These are phyloP conservation scores for Oenanthe javanica DNA, from an alignment of 140 eudicot genomes.

Conservation along the genomic window DNA sequence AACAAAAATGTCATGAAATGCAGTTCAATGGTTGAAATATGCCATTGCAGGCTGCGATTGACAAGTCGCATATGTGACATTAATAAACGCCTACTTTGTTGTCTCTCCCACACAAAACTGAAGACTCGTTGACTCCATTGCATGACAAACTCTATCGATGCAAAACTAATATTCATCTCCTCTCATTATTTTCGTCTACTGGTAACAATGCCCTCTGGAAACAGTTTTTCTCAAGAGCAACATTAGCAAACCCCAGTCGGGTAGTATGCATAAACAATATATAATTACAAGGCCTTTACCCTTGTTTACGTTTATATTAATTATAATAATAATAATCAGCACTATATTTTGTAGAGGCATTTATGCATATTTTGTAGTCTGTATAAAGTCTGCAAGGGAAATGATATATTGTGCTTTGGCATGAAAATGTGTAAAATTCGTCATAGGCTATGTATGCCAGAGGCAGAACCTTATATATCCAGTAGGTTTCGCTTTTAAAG, in stretches of 20 bases:
- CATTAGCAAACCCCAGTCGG: neutral
- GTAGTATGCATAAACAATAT: neutral
- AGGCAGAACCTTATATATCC: no score
- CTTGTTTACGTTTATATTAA: neutral
- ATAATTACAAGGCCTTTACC: neutral
- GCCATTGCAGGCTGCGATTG: conserved; percentile 4
- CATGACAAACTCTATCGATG: neutral
- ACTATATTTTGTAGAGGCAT: no score
- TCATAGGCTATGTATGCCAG: no score
- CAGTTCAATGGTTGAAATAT: neutral
- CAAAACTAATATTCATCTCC: neutral
- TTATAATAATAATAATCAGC: no score
- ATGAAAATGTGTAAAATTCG: no score
- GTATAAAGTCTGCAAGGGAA: no score
- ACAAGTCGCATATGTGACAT: neutral
- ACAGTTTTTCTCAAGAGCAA: neutral
- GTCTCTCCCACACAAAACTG: neutral
- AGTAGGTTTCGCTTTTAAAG: no score
- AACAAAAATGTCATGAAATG: neutral
- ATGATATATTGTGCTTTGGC: no score
- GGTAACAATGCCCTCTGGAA: neutral
- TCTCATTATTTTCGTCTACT: neutral
- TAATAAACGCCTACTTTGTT: neutral
- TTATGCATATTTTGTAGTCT: neutral
- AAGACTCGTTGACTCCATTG: neutral